Base-by-base conservation (phyloP, 2,329 filamentous ascomycete species). In the Bipolaris bicolor region DNA sequence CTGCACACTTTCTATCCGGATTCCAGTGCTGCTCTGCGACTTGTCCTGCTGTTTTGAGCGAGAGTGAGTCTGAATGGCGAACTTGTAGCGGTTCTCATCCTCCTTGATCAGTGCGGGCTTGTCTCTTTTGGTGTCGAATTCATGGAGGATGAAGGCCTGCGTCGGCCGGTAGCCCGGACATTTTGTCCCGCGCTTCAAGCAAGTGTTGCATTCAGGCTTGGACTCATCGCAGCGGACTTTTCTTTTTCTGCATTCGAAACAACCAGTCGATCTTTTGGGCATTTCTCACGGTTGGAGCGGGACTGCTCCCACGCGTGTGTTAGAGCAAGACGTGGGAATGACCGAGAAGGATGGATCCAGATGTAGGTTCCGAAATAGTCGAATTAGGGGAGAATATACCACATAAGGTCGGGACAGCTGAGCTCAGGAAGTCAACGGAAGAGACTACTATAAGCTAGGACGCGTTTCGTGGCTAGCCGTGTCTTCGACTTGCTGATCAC, bases 221-320 rank as follows among this genome's bases (percentile, higher is more conserved):
- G 67, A 57, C 52, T 75, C 73, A 52, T 76, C 73, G 58, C 73
- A 76, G 43, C 73, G 66, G 26, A 76, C 73, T 52, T 76, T 76
- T 31, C 73, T 70, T 63, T 72, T 70, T 61, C 73, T 71, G 59
- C 73, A 76, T 57, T 71, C 68, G 56, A 76, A 76, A 62, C 73
- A 76, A 37, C 73, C 73, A 34, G 67, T 62, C 29, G 71, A 74
- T 55, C 73, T 67, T 55, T 75, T 76, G 37, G 73, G 73, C 73
- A 76, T 76, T 76, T 24, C 61, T 65, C 48, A 57, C 45, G 60
- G 52, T 37, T 44, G 48, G 52, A 31, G 51, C 52, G 48, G 49
- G 50, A 52, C 55, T 43, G 16, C 33, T 49, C 16, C 59, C 48
- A 52, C 60, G 60, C 52, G 41, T 15, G 39, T 26, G 1, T 49